These are phyloP conservation scores for Citrullus amarus DNA, from an alignment of 306 rosid genomes.

Conservation along the genomic window DNA sequence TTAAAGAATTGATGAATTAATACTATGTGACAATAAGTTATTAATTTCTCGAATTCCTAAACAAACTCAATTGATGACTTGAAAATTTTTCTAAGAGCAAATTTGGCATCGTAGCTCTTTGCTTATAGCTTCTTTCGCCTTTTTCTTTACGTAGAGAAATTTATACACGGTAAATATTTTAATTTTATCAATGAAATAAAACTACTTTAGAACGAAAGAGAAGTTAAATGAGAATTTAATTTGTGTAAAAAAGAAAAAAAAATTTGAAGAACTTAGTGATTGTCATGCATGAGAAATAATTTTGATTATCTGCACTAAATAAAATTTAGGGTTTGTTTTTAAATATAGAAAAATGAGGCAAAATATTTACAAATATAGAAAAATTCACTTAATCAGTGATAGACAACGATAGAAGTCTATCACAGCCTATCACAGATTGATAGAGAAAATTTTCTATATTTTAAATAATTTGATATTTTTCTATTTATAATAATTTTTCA, in stretches of 20 bases:
- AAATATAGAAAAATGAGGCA: no score
- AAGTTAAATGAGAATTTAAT: no score
- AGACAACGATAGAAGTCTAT: no score
- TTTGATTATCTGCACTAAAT: not conserved
- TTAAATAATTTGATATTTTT: no score
- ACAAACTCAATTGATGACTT: not conserved
- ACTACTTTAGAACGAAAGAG: not conserved
- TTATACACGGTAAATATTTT: not conserved
- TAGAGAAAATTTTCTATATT: no score
- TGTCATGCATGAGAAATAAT: not conserved
- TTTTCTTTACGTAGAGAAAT: not conserved
- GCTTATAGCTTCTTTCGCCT: not conserved
- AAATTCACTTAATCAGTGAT: no score
- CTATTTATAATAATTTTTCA: no score
- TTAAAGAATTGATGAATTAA: not conserved
- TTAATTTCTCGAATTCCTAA: not conserved
- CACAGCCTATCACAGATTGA: no score
- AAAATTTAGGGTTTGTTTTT: no score
- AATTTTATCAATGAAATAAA: not conserved
- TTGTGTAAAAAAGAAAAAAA: not conserved
- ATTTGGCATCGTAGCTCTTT: not conserved
- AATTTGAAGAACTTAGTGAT: not conserved
- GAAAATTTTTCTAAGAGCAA: not conserved
- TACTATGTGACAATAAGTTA: not conserved
- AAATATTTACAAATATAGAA: no score